Evolutionary conservation across 345 rosid species (phyloP), one percentile per base, ranked within the genome.

Genomic region (Limnanthes douglasii): DNA sequence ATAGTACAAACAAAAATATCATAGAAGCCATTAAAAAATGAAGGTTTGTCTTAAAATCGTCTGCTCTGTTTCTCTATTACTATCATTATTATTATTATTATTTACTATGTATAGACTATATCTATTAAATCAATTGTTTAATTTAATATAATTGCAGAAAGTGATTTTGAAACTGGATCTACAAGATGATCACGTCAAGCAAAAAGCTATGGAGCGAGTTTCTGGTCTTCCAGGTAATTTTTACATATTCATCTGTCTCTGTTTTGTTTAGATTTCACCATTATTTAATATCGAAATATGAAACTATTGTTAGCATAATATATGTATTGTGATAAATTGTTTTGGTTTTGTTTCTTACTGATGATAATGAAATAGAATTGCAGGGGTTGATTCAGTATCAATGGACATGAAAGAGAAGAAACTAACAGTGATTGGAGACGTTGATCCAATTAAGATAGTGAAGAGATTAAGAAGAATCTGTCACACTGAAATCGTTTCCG

Each of bases 341-440:
- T 27, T 24, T 28, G 2, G 0, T 3, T 46, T 39, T 6, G 5
- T 29, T 17, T 22, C 21, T 13, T 25, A n/a, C n/a, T n/a, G n/a
- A n/a, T n/a, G n/a, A n/a, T n/a, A n/a, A n/a, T n/a, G n/a, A n/a
- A n/a, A n/a, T n/a, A n/a, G n/a, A n/a, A n/a, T 24, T 32, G 11
- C 33, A 56, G 55, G 85, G 43, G 76, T 79, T 29, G 56, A 65
- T 1, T 68, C 75, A 1, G 26, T 72, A 3, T 32, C 72, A 24
- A n/a, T 70, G 52, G 79, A 65, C 26, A 11, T 58, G 65, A 72
- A 75, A 56, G 82, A 75, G 3, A 57, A 47, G 52, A 75, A 72
- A 43, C 15, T 80, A 56, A 75, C 82, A 4, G 65, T 72, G 36
- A 50, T 39, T 0, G 86, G 93, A 31, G 65, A 60, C 27, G 22